Evolutionary conservation across 2,329 filamentous ascomycete genomes (phyloP), one percentile per base, ranked within the genome.

Genomic region (Exserohilum turcica): DNA sequence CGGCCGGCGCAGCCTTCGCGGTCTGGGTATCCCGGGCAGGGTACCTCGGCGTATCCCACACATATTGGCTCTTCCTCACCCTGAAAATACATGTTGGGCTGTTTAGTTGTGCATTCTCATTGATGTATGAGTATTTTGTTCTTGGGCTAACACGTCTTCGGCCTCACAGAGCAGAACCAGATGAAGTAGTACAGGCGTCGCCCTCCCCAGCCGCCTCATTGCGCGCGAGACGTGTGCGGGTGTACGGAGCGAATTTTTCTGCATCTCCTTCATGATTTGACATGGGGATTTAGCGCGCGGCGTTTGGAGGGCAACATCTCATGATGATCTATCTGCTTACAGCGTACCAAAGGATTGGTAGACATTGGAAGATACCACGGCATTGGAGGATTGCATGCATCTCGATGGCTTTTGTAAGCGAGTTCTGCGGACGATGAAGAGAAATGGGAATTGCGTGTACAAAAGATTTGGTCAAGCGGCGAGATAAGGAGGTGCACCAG

Each of bases 21-120:
- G n/a, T 44, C 61, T 43, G 44, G 49, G 16, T 65, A 61, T 48
- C 57, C 64, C 16, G 62, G 63, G 48, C 63, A 66, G 40, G 68
- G 66, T 53, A 64, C 65, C 18, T 59, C 65, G 28, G 46, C 62
- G 18, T 65, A 68, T 46, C 63, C 67, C 27, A 49, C 63, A 18
- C 70, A 67, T 45, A 60, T 70, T 29, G 64, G 59, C 38, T 53
- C 50, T 43, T 66, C 63, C 29, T 67, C 68, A 35, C 66, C 66
- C 49, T 71, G 65, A 66, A 36, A 9, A 46, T 24, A 43, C 21
- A 15, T 56, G 54, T 61, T 50, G 42, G 44, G 54, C 47, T 36
- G 32, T 37, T 35, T 47, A 37, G 43, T 42, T 62, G 43, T 59
- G 52, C 42, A 35, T 56, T 59, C 48, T 39, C 57, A 18, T 46